These are phyloP conservation scores for Fomitiporia mediterranea DNA, from an alignment of 1,284 basidiomycete genomes.

Conservation along the genomic window DNA sequence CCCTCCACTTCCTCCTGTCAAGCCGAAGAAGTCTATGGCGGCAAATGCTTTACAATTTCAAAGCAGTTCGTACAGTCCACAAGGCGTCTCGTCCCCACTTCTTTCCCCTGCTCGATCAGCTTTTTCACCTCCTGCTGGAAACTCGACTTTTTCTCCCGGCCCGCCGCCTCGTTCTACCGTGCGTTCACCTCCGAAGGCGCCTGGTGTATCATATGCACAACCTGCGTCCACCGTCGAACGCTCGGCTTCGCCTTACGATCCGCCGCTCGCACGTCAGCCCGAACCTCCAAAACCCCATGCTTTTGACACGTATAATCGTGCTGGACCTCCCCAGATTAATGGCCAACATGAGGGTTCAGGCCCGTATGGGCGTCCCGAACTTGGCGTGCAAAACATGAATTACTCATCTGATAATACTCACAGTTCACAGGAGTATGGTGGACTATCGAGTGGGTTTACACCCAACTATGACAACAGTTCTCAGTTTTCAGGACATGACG, in stretches of 20 bases:
- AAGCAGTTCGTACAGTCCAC: constrained; percentile 10
- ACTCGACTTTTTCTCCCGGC: neutral
- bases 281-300: neutral
- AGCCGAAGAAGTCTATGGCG: constrained; percentile 38
- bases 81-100: constrained; percentile 15
- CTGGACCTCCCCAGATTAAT: constrained; percentile 1
- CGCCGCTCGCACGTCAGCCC: neutral
- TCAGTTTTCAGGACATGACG: neutral
- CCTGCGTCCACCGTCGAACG: neutral
- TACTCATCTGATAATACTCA: neutral
- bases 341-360: neutral
- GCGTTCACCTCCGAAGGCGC: constrained; percentile 10
- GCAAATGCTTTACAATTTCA: constrained; percentile 27
- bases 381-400: neutral
- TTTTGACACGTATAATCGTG: neutral
- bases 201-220: neutral
- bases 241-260: constrained; percentile 12
- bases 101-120: constrained; percentile 15
- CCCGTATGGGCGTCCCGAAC: neutral
- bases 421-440: neutral
- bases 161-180: constrained; percentile 1
- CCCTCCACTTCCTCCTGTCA: constrained; percentile 63
- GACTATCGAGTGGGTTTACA: no score
- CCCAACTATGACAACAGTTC: neutral
- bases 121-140: neutral